Evolutionary conservation across 495 filamentous ascomycete species (phyloP).

Genomic region (Neurospora pannonica): DNA sequence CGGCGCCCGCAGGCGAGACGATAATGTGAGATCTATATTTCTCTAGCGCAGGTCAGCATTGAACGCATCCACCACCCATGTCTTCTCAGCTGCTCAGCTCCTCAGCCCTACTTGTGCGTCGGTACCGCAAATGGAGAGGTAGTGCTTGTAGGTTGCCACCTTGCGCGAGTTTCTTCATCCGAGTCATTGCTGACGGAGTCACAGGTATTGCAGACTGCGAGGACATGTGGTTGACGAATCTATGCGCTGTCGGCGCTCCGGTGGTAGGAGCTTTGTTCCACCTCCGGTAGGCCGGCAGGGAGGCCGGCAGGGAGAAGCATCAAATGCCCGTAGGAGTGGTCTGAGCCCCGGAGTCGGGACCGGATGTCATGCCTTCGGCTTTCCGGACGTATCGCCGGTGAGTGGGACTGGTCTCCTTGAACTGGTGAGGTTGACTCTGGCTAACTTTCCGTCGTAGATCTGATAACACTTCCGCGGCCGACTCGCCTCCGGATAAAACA

Average conservation of each 20-base stretch:
- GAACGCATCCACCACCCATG: rapidly evolving
- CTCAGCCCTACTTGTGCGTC: background rate
- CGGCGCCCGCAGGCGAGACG: background rate
- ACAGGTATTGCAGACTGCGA: background rate
- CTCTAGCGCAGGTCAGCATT: background rate
- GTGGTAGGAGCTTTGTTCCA: background rate
- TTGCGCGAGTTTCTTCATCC: background rate
- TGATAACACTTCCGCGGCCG: too few relatives aligned
- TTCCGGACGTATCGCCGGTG: background rate
- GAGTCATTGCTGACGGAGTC: background rate
- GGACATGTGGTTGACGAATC: background rate
- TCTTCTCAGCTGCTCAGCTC: background rate
- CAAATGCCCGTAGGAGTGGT: background rate
- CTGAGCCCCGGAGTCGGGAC: background rate
- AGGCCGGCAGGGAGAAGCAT: background rate
- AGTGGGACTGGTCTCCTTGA: too few relatives aligned
- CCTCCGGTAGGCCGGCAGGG: background rate
- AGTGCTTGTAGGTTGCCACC: background rate
- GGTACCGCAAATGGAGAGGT: background rate
- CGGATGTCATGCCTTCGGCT: background rate
- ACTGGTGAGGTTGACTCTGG: too few relatives aligned
- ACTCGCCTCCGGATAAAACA: background rate
- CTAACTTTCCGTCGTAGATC: too few relatives aligned
- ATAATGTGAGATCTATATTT: background rate
- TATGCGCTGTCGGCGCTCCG: rapidly evolving